phyloP scores from a whole-genome alignment of 305 asterid species.

The Fraxinus angustifolia region DNA sequence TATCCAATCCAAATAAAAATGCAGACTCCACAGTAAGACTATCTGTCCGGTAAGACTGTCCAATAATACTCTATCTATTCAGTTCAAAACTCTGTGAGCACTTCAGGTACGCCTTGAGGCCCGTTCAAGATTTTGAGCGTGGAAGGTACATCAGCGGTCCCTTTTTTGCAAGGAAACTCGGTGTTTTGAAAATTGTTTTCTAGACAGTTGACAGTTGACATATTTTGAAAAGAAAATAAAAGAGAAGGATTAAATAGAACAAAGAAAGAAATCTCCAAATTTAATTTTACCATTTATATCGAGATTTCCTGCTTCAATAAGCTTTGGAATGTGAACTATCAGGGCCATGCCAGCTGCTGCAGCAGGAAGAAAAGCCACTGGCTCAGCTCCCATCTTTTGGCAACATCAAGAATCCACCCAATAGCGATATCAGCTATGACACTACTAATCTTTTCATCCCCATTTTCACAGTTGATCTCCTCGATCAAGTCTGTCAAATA shows the following conservation, averaged over 20 bases:
- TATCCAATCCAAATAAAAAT: background rate
- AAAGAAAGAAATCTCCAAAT: background rate
- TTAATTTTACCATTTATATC: slow-evolving; percentile 29
- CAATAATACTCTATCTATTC: background rate
- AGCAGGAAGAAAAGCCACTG: slow-evolving; percentile 33
- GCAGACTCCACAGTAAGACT: background rate
- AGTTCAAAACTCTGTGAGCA: background rate
- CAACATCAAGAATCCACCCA: slow-evolving; percentile 41
- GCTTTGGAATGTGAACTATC: slow-evolving; percentile 27
- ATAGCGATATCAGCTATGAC: slow-evolving; percentile 43
- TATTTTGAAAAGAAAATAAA: too few relatives aligned
- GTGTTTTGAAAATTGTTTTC: too few relatives aligned
- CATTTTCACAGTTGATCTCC: slow-evolving; percentile 22
- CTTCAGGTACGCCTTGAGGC: background rate
- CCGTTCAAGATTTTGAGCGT: background rate
- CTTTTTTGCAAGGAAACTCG: too few relatives aligned
- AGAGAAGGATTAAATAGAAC: too few relatives aligned
- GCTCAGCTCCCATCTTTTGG: slow-evolving; percentile 31
- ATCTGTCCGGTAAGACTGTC: background rate
- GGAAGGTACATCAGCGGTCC: background rate
- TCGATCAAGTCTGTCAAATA: slow-evolving; percentile 29
- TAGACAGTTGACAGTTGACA: background rate
- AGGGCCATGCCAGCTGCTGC: slow-evolving; percentile 31
- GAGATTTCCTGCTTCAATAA: slow-evolving; percentile 34
- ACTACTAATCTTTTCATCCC: slow-evolving; percentile 29